These are phyloP conservation scores for Cladosporium cucumerinum DNA, from an alignment of 2,329 filamentous ascomycete species.

Conservation along the genomic window DNA sequence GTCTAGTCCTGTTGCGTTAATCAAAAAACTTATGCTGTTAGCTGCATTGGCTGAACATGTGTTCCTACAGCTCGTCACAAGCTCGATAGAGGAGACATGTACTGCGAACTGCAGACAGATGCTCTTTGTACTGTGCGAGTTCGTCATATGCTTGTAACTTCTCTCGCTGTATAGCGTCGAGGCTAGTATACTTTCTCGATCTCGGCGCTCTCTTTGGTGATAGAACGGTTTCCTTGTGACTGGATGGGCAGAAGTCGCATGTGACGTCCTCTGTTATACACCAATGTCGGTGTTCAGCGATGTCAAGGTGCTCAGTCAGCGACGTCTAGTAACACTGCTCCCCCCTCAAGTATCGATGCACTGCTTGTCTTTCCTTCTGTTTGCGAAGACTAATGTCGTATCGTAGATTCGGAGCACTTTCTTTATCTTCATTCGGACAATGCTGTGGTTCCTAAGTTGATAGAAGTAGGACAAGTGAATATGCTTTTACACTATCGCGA, in stretches of 20 bases:
- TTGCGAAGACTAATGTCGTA: background rate
- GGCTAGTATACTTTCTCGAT: background rate
- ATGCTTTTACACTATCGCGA: conserved; percentile 5
- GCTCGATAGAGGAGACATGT: background rate
- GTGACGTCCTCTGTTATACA: background rate
- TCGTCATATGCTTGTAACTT: background rate
- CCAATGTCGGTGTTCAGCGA: background rate
- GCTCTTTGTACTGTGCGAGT: background rate
- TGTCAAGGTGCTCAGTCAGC: background rate
- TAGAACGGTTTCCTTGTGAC: background rate
- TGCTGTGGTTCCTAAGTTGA: conserved; percentile 4
- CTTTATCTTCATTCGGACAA: background rate
- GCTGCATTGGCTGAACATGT: background rate
- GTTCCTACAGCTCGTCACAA: background rate
- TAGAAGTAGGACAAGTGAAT: conserved; percentile 16
- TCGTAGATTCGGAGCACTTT: background rate
- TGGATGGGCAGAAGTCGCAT: background rate
- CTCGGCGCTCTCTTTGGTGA: background rate
- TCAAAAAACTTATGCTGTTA: background rate
- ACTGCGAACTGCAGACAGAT: background rate
- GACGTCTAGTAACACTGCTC: background rate
- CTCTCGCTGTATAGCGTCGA: background rate
- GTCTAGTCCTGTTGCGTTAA: background rate
- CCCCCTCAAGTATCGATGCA: background rate
- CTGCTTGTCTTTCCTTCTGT: background rate